A percentile compares a stretch with the other conserved stretches of the same genome.
Evolutionary conservation across 176 grass and related monocot genomes (phyloP).

Genomic region (Musa acuminata): DNA sequence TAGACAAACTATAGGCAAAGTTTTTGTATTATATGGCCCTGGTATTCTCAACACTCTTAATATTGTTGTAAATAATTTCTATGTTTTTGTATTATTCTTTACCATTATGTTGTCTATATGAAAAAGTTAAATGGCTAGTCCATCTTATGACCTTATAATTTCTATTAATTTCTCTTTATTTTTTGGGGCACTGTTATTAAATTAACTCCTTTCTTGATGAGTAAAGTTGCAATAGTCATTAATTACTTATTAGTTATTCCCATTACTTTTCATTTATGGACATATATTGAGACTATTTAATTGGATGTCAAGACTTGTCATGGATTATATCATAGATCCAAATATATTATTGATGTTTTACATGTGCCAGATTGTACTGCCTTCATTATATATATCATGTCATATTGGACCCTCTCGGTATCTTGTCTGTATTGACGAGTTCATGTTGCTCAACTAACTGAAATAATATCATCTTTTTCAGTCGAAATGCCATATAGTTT

Average conservation of each 20-base stretch:
- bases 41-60: too few relatives aligned
- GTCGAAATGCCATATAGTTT: background rate
- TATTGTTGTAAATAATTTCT: too few relatives aligned
- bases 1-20: too few relatives aligned
- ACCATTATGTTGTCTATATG: too few relatives aligned
- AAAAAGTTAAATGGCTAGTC: too few relatives aligned
- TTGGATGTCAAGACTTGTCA: background rate
- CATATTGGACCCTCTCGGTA: background rate
- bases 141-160: too few relatives aligned
- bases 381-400: background rate
- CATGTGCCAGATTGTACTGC: background rate
- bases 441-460: background rate
- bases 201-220: background rate
- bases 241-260: background rate
- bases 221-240: background rate
- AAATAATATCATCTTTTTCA: background rate
- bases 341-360: background rate
- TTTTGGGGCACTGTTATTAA: background rate
- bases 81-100: too few relatives aligned
- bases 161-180: background rate
- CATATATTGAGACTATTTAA: background rate
- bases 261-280: too few relatives aligned
- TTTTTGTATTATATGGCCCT: too few relatives aligned
- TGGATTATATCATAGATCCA: background rate
- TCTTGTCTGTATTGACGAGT: background rate